A percentile compares a stretch with the other conserved stretches of the same genome.
phyloP scores from a whole-genome alignment of 1,139 yeast genomes.

The Hemisphaericaspora subhashii region DNA sequence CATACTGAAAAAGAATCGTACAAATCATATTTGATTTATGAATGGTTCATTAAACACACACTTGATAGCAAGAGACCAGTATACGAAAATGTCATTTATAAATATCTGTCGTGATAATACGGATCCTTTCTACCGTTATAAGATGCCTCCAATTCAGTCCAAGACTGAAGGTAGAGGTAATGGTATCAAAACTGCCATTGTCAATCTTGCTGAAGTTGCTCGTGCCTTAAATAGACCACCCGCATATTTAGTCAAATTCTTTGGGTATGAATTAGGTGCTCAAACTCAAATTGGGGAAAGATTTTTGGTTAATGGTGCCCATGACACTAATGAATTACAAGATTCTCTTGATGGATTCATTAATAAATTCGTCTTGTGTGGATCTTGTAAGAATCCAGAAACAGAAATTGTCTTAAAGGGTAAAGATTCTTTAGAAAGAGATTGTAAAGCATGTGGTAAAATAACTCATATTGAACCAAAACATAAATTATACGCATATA shows the following conservation, averaged over 20 bases:
- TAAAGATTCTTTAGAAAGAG: conserved; percentile 77
- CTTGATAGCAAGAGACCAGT: not conserved
- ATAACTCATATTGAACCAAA: conserved; percentile 81
- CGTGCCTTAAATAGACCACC: conserved; percentile 94
- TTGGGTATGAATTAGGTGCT: conserved; percentile 97
- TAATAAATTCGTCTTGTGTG: conserved; percentile 89
- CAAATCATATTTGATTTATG: not conserved
- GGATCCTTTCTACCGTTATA: conserved; percentile 98
- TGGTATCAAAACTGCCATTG: conserved; percentile 95
- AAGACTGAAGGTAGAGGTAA: conserved; percentile 99
- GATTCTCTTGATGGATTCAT: conserved; percentile 94
- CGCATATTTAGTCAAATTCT: conserved; percentile 85
- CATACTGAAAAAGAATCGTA: not conserved
- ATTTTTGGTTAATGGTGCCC: conserved; percentile 92
- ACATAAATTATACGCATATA: conserved; percentile 82
- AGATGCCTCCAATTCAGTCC: conserved; percentile 97
- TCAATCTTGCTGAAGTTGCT: conserved; percentile 89
- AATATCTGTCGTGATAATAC: conserved; percentile 96
- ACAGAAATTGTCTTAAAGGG: conserved; percentile 85
- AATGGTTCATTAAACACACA: too few relatives aligned
- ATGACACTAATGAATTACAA: conserved; percentile 86
- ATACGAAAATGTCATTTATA: conserved; percentile 67
- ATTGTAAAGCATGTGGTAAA: conserved; percentile 98
- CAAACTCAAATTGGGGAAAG: conserved; percentile 87
- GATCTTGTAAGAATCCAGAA: conserved; percentile 95